Evolutionary conservation across 441 rosid genomes (phyloP).

Genomic region (Hura crepitans): DNA sequence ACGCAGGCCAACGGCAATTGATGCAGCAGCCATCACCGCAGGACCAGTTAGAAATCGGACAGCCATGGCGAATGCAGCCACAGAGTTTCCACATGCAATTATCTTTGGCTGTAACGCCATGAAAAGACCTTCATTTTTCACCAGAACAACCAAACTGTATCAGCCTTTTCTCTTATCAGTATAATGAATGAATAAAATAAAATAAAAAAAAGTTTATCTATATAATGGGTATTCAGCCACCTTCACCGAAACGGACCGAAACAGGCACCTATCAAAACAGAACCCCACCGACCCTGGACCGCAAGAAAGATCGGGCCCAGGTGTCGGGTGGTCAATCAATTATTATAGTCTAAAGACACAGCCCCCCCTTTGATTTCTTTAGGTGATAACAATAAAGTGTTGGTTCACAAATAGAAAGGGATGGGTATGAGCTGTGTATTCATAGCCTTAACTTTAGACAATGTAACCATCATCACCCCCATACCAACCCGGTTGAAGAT

Average conservation of each 20-base stretch:
- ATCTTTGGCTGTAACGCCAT: conserved; percentile 95
- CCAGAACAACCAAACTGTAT: conserved; percentile 24
- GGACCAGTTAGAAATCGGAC: conserved; percentile 91
- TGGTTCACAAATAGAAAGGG: conserved; percentile 17
- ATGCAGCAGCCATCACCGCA: conserved; percentile 91
- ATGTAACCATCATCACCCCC: conserved; percentile 1
- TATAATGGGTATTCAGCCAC: conserved; percentile 18
- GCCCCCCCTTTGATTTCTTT: conserved; percentile 15
- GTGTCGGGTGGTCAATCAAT: conserved; percentile 44
- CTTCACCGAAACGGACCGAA: conserved; percentile 8
- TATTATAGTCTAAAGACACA: conserved; percentile 14
- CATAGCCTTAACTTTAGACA: conserved; percentile 3
- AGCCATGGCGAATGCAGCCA: conserved; percentile 80
- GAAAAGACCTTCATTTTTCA: conserved; percentile 60
- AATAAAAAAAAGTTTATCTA: not conserved
- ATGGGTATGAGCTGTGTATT: conserved; percentile 31
- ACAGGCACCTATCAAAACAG: conserved; percentile 31
- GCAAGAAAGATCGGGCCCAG: conserved; percentile 41
- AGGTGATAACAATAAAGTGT: not conserved
- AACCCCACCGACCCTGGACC: conserved; percentile 45
- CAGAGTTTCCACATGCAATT: conserved; percentile 86
- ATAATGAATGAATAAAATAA: not conserved
- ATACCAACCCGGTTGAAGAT: conserved; percentile 13
- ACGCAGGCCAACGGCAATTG: conserved; percentile 75
- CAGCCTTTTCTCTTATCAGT: not conserved